These are phyloP conservation scores for Cryphonectria japonica DNA, from an alignment of 2,329 filamentous ascomycete species.

Conservation along the genomic window DNA sequence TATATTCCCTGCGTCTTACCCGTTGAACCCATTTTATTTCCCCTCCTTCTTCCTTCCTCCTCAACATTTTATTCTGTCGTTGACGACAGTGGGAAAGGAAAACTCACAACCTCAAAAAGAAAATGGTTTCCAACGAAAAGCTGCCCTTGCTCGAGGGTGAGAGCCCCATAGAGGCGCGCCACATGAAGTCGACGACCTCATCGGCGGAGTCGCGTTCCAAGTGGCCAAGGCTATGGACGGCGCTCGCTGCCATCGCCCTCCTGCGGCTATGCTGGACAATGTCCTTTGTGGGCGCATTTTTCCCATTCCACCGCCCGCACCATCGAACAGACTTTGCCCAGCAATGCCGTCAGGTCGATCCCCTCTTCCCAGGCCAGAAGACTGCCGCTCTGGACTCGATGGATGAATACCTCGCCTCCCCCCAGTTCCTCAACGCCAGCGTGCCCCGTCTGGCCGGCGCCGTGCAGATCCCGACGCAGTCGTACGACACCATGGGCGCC, in stretches of 20 bases:
- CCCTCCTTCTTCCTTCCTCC: not conserved
- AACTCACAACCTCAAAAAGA: not conserved
- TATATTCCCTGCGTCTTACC: conserved; percentile 10
- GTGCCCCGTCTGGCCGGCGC: conserved; percentile 46
- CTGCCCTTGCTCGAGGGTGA: conserved; percentile 41
- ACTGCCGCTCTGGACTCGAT: conserved; percentile 37
- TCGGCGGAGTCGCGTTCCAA: conserved; percentile 1
- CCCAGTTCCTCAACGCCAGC: conserved; percentile 40
- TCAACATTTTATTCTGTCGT: not conserved
- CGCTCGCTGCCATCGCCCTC: conserved; percentile 16
- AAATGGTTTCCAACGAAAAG: conserved; percentile 38
- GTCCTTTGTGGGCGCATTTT: conserved; percentile 9
- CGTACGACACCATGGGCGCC: conserved; percentile 57
- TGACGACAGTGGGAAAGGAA: not conserved
- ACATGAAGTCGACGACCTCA: not conserved
- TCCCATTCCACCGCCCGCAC: conserved; percentile 9
- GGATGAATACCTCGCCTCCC: conserved; percentile 39
- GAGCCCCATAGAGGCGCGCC: not conserved
- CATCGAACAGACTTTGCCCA: conserved; percentile 14
- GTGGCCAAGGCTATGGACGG: conserved; percentile 19
- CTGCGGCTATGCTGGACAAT: conserved; percentile 21
- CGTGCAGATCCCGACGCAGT: conserved; percentile 58
- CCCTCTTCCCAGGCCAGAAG: conserved; percentile 37
- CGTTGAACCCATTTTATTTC: no score
- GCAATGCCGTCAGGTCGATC: conserved; percentile 42